Evolutionary conservation across 169 alveolate species (phyloP), one percentile per base, ranked within the genome.

Genomic region (Cryptosporidium xiaoi): DNA sequence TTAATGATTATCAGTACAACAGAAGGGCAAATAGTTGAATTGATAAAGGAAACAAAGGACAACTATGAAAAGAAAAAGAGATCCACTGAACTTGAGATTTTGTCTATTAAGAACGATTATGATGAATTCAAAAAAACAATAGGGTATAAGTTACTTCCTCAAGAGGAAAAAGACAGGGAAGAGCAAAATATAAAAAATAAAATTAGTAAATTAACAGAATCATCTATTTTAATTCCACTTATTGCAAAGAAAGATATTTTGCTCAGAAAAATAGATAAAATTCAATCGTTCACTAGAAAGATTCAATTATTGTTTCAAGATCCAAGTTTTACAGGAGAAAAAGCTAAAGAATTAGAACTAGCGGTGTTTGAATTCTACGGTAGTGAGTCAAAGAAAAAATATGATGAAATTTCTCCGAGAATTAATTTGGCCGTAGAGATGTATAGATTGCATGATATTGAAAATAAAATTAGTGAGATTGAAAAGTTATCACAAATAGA

Each of bases 271-370:
- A 18, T 55, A 53, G 83, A 69, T 27, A 51, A 69, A 31, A 51
- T 69, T 2, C 56, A 69, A 31, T 31, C 13, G 1, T 69, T 69
- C 33, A 51, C 31, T 12, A 53, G 51, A 13, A 69, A 36, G 31
- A 46, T 55, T 53, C 83, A 69, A 2, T 8, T 10, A 33, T 46
- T 56, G 40, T 69, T 69, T 69, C 66, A 69, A 33, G 83, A 69
- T 36, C 83, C 83, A 53, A 53, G 62, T 36, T 69, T 69, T 62
- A 69, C 83, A 4, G 67, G 56, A 2, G 67, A 69, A 48, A 51
- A 53, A 3, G 83, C 83, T 7, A 69, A 62, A 29, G 24, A 36
- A 27, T 48, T 56, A 31, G 83, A 69, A 55, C 18, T 29, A 10
- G 48, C 83, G 29, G 24, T 69, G 10, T 27, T 29, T 34, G 83